Conservation (phyloP, 352 stramenopile genomes). For the Pythium grandisporangium region DNA sequence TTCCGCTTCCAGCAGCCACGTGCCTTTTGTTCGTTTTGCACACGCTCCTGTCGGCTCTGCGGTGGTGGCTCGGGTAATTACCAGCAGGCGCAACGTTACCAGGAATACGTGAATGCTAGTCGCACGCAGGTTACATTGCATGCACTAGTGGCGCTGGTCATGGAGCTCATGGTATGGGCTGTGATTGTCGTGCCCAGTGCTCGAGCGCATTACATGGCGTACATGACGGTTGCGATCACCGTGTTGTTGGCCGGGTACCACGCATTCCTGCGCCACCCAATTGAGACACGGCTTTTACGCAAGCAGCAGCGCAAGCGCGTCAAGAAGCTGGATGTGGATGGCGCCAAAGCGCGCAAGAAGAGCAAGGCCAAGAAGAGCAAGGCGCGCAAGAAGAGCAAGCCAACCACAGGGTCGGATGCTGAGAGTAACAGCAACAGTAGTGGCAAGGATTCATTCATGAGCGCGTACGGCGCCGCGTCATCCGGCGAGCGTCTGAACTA, state of each 20-base stretch:
- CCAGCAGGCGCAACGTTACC: constrained; percentile 64
- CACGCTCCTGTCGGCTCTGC: constrained; percentile 57
- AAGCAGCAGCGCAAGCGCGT: constrained; percentile 33
- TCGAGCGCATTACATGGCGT: constrained; percentile 43
- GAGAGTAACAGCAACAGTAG: constrained; percentile 10
- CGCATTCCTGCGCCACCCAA: constrained; percentile 28
- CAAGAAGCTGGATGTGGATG: constrained; percentile 17
- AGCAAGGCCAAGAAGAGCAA: constrained; percentile 12
- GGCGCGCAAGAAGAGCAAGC: constrained; percentile 21
- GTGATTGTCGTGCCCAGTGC: constrained; percentile 36
- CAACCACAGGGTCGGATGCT: no score
- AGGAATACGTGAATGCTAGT: constrained; percentile 59
- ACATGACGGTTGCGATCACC: constrained; percentile 29
- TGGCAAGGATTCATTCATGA: constrained; percentile 11
- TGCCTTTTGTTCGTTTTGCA: constrained; percentile 73
- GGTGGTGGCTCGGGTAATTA: constrained; percentile 71
- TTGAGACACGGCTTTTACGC: constrained; percentile 44
- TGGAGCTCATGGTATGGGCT: constrained; percentile 33
- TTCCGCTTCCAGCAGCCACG: constrained; percentile 47
- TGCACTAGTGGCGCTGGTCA: constrained; percentile 32
- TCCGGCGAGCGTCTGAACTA: no score
- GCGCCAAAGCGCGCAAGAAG: constrained; percentile 27
- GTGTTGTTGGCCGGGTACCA: constrained; percentile 45
- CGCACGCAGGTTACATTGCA: constrained; percentile 49
- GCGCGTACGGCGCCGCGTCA: constrained; percentile 11